Evolutionary conservation across 768 basidiomycete species (phyloP).

Genomic region (Tremella mesenterica): DNA sequence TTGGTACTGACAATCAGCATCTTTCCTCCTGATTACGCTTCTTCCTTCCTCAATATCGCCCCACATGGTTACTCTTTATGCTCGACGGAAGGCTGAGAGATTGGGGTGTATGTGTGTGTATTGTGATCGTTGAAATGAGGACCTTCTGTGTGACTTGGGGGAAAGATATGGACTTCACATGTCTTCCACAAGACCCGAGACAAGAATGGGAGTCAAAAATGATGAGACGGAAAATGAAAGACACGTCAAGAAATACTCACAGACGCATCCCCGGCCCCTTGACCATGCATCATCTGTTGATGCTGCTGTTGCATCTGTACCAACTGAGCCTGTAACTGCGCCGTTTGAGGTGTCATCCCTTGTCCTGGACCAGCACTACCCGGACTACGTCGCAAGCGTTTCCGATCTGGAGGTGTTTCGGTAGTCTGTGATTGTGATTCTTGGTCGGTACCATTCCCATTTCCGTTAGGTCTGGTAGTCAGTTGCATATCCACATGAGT

Average conservation of each 20-base stretch:
- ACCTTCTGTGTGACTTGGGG: not conserved
- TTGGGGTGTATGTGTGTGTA: not conserved
- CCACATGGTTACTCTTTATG: not conserved
- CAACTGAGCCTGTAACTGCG: constrained; percentile 11
- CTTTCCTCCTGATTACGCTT: no score
- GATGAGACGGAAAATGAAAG: not conserved
- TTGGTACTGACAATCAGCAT: constrained; percentile 7
- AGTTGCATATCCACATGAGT: no score
- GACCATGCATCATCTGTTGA: constrained; percentile 1
- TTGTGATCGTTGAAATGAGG: not conserved
- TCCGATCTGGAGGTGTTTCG: constrained; percentile 34
- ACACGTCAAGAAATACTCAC: constrained; percentile 6
- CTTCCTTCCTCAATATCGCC: no score
- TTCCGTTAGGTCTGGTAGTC: constrained; percentile 14
- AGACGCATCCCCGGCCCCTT: constrained; percentile 8
- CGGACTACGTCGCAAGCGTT: constrained; percentile 35
- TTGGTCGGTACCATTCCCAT: not conserved
- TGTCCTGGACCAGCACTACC: constrained; percentile 24
- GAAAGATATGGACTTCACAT: not conserved
- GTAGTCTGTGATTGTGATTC: constrained; percentile 12
- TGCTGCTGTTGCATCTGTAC: constrained; percentile 12
- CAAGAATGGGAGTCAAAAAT: not conserved
- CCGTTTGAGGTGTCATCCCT: constrained; percentile 1
- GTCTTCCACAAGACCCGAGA: not conserved
- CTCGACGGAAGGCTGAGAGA: not conserved